Percentiles rank a stretch among this genome's conserved stretches.
Conservation (phyloP, 441 rosid species). For the Euphorbia corollata region DNA sequence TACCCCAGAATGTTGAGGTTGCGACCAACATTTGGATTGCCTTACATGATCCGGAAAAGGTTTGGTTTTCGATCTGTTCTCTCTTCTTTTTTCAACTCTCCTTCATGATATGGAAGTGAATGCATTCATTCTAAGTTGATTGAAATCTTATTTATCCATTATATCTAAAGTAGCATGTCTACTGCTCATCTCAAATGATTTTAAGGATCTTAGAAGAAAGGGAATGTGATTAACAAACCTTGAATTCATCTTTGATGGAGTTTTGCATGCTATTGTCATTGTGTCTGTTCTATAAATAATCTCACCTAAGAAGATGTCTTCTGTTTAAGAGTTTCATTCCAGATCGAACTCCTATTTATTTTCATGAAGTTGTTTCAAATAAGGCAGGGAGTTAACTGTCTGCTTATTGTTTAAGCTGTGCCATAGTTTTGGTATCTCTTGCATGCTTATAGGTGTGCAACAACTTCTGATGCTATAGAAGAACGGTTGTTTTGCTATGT, state of each 20-base stretch:
- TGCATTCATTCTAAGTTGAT: background rate
- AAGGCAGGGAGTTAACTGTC: background rate
- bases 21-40: constrained; percentile 96
- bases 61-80: constrained; percentile 24
- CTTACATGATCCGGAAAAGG: constrained; percentile 96
- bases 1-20: constrained; percentile 70
- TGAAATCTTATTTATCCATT: background rate
- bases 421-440: background rate
- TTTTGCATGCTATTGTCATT: no score
- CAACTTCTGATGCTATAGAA: background rate
- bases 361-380: background rate
- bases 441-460: background rate
- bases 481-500: background rate
- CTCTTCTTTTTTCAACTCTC: background rate
- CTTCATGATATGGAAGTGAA: background rate
- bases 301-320: background rate
- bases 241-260: background rate
- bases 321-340: background rate
- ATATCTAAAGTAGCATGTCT: constrained; percentile 1
- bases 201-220: background rate
- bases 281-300: background rate
- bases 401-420: background rate
- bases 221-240: background rate
- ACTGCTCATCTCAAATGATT: background rate
- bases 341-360: background rate